Evolutionary conservation across 2,329 filamentous ascomycete species (phyloP).

Genomic region (Penicillium oxalicum): DNA sequence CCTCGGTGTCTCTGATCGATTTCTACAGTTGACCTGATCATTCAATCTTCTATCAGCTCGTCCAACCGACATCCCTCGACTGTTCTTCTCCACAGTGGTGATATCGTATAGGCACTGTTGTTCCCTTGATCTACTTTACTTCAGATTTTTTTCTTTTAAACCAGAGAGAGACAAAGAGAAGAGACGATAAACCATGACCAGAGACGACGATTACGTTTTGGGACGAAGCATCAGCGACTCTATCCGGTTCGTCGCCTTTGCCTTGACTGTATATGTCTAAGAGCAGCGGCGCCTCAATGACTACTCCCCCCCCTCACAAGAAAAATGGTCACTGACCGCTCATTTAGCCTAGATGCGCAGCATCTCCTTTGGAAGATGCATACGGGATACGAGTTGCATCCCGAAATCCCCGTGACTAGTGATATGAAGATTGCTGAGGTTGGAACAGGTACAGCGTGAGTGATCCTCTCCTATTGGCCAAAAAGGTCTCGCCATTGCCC

Average conservation of each 20-base stretch:
- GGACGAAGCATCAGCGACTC: slow-evolving; percentile 2
- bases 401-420: slow-evolving; percentile 7
- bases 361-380: slow-evolving; percentile 15
- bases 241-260: slow-evolving; percentile 1
- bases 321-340: background rate
- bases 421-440: slow-evolving; percentile 15
- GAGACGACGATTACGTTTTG: slow-evolving; percentile 1
- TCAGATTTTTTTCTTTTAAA: too few species aligned
- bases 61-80: too few species aligned
- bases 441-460: slow-evolving; percentile 13
- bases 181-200: background rate
- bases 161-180: background rate
- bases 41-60: too few species aligned
- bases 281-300: too few species aligned
- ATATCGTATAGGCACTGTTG: too few species aligned
- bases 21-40: too few species aligned
- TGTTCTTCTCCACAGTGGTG: too few species aligned
- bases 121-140: too few species aligned
- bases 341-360: slow-evolving; percentile 10
- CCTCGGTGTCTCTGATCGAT: too few species aligned
- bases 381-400: slow-evolving; percentile 10
- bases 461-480: background rate
- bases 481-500: too few species aligned
- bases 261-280: background rate
- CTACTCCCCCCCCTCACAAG: background rate